These are phyloP conservation scores for Pseudocercospora eumusae DNA, from an alignment of 2,329 filamentous ascomycete species.

Conservation along the genomic window DNA sequence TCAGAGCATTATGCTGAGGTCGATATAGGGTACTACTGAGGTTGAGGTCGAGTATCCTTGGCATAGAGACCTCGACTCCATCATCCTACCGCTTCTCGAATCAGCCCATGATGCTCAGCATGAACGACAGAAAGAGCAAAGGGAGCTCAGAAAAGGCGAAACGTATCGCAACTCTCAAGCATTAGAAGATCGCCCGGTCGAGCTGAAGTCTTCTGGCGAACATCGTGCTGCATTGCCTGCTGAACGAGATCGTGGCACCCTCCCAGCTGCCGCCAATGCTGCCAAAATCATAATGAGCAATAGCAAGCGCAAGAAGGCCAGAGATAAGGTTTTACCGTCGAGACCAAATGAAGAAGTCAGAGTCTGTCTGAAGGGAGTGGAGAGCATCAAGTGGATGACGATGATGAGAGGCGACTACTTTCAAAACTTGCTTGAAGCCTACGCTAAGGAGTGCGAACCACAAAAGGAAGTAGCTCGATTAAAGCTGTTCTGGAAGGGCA, in stretches of 20 bases:
- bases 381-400: constrained; percentile 17
- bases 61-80: constrained; percentile 21
- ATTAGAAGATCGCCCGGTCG: background rate
- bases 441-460: constrained; percentile 16
- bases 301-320: background rate
- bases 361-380: constrained; percentile 19
- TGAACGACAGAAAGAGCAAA: constrained; percentile 19
- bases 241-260: constrained; percentile 1
- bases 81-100: constrained; percentile 21
- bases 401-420: constrained; percentile 20
- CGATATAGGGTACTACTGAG: constrained; percentile 8
- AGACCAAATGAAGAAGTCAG: constrained; percentile 22
- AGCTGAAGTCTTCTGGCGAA: background rate
- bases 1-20: background rate
- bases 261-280: constrained; percentile 2
- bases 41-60: constrained; percentile 24
- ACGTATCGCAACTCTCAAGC: background rate
- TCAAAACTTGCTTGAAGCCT: constrained; percentile 16
- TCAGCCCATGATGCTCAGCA: constrained; percentile 19
- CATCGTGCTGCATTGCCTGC: background rate
- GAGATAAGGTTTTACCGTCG: constrained; percentile 7
- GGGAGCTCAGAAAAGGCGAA: constrained; percentile 5
- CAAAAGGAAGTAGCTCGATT: constrained; percentile 15
- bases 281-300: constrained; percentile 7
- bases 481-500: constrained; percentile 21